These are phyloP conservation scores for Tolypocladium capitatum DNA, from an alignment of 2,329 filamentous ascomycete species.

Conservation along the genomic window DNA sequence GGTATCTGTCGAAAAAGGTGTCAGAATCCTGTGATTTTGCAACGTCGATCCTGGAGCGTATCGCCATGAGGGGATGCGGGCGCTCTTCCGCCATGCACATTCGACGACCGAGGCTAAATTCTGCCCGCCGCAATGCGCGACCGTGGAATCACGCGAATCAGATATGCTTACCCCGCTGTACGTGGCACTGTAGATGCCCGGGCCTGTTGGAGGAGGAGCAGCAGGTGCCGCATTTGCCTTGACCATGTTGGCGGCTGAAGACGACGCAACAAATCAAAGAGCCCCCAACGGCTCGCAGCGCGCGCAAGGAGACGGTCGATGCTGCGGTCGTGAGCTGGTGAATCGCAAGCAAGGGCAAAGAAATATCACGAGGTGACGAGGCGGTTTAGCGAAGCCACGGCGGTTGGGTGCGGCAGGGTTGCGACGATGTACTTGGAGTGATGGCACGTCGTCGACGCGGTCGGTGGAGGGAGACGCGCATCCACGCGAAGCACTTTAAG, in stretches of 20 bases:
- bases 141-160: neutral
- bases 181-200: slow-evolving; percentile 53
- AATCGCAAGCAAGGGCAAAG: neutral
- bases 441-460: slow-evolving; percentile 25
- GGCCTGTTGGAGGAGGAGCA: slow-evolving; percentile 14
- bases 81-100: neutral
- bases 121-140: neutral
- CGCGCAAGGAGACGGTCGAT: neutral
- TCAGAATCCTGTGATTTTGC: neutral
- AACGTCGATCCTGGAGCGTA: neutral
- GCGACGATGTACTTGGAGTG: slow-evolving; percentile 14
- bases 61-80: neutral
- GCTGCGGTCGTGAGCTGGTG: neutral
- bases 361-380: neutral
- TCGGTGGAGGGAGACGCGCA: slow-evolving; percentile 21
- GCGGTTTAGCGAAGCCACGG: neutral
- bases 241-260: slow-evolving; percentile 28
- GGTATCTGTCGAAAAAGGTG: slow-evolving; percentile 50
- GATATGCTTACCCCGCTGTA: slow-evolving; percentile 51
- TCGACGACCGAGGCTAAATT: neutral
- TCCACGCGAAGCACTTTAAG: slow-evolving; percentile 25
- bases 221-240: slow-evolving; percentile 22
- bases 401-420: slow-evolving; percentile 6
- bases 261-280: slow-evolving; percentile 1
- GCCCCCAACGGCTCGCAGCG: neutral